Conservation (phyloP, 2,329 filamentous ascomycete species). For the Podosphaera leucotricha region DNA sequence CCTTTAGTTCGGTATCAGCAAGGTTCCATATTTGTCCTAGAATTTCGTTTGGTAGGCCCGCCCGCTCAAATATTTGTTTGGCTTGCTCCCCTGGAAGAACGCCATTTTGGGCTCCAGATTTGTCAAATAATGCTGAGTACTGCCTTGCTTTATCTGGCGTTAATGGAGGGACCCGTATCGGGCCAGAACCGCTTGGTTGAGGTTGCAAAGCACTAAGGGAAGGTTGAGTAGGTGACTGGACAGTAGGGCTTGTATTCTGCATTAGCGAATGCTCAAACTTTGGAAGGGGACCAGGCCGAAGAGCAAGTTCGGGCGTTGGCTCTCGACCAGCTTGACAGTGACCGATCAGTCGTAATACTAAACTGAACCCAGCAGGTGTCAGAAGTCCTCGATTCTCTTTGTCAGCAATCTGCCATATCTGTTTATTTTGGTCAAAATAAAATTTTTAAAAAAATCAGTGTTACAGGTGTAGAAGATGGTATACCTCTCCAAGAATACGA, state of each 20-base stretch:
- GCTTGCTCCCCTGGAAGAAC: conserved; percentile 66
- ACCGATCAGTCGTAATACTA: conserved; percentile 81
- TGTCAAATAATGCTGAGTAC: conserved; percentile 76
- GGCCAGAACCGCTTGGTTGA: conserved; percentile 36
- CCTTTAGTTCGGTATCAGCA: conserved; percentile 79
- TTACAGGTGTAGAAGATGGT: not conserved
- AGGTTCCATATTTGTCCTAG: conserved; percentile 93
- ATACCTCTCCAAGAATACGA: conserved; percentile 62
- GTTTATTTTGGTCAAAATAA: conserved; percentile 1
- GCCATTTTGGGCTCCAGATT: conserved; percentile 55
- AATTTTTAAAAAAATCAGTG: not conserved
- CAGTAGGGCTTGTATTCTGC: conserved; percentile 19
- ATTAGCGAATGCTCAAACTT: conserved; percentile 56
- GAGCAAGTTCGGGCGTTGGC: conserved; percentile 57
- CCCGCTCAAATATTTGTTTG: conserved; percentile 87
- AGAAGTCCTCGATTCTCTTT: conserved; percentile 87
- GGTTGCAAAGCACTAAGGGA: conserved; percentile 23
- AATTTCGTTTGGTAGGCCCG: conserved; percentile 67
- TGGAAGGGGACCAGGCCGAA: conserved; percentile 70
- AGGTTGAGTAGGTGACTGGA: conserved; percentile 24
- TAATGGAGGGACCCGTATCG: conserved; percentile 71
- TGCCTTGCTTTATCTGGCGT: conserved; percentile 73
- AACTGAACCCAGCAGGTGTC: conserved; percentile 76
- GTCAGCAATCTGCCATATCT: conserved; percentile 99
- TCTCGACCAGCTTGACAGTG: conserved; percentile 78